Conservation (phyloP, 345 rosid genomes). For the Geranium brycei region DNA sequence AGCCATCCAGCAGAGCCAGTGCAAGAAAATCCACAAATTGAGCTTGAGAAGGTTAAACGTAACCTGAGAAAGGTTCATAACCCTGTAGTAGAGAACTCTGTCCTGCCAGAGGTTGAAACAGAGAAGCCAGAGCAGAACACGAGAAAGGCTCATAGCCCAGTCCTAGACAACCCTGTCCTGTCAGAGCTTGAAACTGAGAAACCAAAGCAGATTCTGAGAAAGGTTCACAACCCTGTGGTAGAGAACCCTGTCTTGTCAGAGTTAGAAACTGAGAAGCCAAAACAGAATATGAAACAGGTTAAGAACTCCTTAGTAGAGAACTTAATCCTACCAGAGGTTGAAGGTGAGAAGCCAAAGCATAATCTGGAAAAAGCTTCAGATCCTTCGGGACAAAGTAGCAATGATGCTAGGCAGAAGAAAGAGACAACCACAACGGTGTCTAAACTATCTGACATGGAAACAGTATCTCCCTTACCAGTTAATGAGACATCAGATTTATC, state of each 20-base stretch:
- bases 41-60: slow-evolving; percentile 86
- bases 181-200: slow-evolving; percentile 42
- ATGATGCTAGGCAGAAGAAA: slow-evolving; percentile 22
- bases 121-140: slow-evolving; percentile 46
- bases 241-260: slow-evolving; percentile 49
- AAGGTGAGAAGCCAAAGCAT: slow-evolving; percentile 32
- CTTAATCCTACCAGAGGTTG: slow-evolving; percentile 38
- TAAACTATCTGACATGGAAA: slow-evolving; percentile 13
- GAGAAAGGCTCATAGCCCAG: slow-evolving; percentile 76
- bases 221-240: slow-evolving; percentile 56
- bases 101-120: slow-evolving; percentile 36
- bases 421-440: slow-evolving; percentile 8
- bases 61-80: slow-evolving; percentile 79
- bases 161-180: slow-evolving; percentile 41
- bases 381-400: slow-evolving; percentile 16
- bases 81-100: slow-evolving; percentile 46
- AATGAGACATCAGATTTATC: slow-evolving; percentile 27
- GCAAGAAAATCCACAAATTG: slow-evolving; percentile 65
- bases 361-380: slow-evolving; percentile 12
- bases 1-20: slow-evolving; percentile 40
- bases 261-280: slow-evolving; percentile 38
- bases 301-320: slow-evolving; percentile 53
- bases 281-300: slow-evolving; percentile 51
- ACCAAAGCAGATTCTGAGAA: slow-evolving; percentile 46
- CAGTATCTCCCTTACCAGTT: slow-evolving; percentile 19